These are phyloP conservation scores for Neurospora sp. DNA, from an alignment of 495 filamentous ascomycete species.

Conservation along the genomic window DNA sequence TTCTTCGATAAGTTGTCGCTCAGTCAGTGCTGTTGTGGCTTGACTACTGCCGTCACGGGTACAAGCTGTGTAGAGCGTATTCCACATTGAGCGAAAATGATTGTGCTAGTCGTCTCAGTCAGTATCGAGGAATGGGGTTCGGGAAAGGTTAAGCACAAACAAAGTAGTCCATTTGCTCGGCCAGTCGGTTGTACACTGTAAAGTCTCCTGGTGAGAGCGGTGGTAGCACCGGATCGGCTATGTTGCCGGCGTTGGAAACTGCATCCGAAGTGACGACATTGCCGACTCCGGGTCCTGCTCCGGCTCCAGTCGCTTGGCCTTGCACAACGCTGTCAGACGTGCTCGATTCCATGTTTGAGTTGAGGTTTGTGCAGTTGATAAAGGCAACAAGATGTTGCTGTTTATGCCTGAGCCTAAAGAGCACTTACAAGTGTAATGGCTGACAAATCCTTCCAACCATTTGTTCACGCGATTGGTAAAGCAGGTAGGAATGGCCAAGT, in stretches of 20 bases:
- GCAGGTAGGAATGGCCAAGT: not conserved
- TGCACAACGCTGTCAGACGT: not conserved
- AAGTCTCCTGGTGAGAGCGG: slow-evolving; percentile 18
- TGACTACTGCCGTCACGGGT: slow-evolving; percentile 34
- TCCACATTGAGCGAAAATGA: slow-evolving; percentile 68
- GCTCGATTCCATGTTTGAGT: not conserved
- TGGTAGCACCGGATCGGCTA: slow-evolving; percentile 9
- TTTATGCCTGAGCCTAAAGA: not conserved
- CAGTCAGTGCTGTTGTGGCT: slow-evolving; percentile 30
- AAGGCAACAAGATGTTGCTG: not conserved
- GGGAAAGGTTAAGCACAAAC: slow-evolving; percentile 29
- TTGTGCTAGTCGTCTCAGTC: slow-evolving; percentile 46
- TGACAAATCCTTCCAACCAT: not conserved
- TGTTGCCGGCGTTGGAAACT: not conserved
- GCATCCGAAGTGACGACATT: not conserved
- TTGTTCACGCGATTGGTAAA: not conserved
- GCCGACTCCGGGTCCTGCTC: not conserved
- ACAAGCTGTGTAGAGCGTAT: slow-evolving; percentile 52
- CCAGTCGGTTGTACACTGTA: slow-evolving; percentile 55
- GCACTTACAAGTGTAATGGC: not conserved
- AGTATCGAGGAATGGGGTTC: slow-evolving; percentile 5
- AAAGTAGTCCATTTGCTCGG: slow-evolving; percentile 70
- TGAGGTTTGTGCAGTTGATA: not conserved
- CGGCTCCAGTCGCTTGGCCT: not conserved
- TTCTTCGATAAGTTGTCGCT: slow-evolving; percentile 48